phyloP scores from a whole-genome alignment of 1,284 basidiomycete genomes.

The Boletellus deceptivus region DNA sequence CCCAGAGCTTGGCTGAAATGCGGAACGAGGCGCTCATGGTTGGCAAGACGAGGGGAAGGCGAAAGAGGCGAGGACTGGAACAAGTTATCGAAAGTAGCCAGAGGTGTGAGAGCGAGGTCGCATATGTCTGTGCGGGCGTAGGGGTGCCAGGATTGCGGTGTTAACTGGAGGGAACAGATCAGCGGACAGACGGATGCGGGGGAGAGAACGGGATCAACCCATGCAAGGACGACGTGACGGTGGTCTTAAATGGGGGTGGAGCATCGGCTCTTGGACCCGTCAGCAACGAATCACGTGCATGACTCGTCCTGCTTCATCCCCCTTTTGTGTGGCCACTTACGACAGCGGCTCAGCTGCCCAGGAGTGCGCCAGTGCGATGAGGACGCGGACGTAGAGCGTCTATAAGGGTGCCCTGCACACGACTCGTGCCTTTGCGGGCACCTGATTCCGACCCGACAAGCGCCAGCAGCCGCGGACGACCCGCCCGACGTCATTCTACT shows the following conservation, averaged over 20 bases:
- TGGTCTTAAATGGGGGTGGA: conserved; percentile 18
- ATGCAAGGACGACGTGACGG: conserved; percentile 7
- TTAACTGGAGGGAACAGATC: not conserved
- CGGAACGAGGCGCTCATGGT: conserved; percentile 47
- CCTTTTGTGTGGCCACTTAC: too few species aligned
- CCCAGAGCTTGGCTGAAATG: conserved; percentile 82
- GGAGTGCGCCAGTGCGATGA: too few species aligned
- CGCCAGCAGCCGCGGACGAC: too few species aligned
- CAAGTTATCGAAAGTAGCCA: conserved; percentile 16
- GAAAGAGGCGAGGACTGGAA: conserved; percentile 48
- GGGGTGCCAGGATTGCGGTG: conserved; percentile 22
- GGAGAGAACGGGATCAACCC: conserved; percentile 17
- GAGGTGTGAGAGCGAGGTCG: conserved; percentile 6
- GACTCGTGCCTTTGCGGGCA: too few species aligned
- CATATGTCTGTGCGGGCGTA: conserved; percentile 25
- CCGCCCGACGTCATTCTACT: too few species aligned
- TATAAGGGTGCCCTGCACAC: too few species aligned
- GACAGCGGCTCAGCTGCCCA: too few species aligned
- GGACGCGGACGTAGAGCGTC: too few species aligned
- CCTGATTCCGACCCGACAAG: too few species aligned
- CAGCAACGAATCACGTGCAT: conserved; percentile 18
- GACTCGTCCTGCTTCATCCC: not conserved
- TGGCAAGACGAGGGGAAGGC: too few species aligned
- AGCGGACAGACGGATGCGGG: not conserved
- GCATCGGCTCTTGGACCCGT: conserved; percentile 17